phyloP scores from a whole-genome alignment of 768 basidiomycete genomes.

The Xerocomellus amylosporus region DNA sequence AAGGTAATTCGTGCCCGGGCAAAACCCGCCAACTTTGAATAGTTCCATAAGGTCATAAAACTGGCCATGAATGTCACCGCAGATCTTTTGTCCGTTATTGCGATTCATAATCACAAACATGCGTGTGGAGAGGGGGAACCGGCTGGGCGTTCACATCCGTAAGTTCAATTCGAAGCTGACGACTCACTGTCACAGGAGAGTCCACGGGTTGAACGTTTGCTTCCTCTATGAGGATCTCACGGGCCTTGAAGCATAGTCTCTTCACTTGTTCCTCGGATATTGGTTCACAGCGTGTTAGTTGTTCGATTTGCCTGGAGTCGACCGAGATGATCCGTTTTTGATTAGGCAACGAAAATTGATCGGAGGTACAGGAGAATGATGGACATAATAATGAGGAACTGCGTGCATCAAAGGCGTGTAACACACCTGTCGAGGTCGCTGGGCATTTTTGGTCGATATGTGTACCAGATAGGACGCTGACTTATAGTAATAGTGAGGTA shows the following conservation, averaged over 20 bases:
- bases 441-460: constrained; percentile 38
- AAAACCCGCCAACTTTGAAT: constrained; percentile 88
- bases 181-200: constrained; percentile 87
- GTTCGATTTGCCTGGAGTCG: constrained; percentile 81
- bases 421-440: constrained; percentile 59
- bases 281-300: constrained; percentile 88
- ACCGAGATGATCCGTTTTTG: constrained; percentile 14
- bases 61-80: constrained; percentile 96
- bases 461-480: constrained; percentile 29
- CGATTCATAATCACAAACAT: constrained; percentile 3
- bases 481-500: constrained; percentile 29
- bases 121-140: neutral
- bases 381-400: constrained; percentile 18
- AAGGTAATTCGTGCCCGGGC: constrained; percentile 91
- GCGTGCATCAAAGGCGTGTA: constrained; percentile 31
- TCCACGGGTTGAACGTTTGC: constrained; percentile 96
- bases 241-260: constrained; percentile 89
- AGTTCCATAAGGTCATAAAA: constrained; percentile 97
- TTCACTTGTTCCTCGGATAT: constrained; percentile 97
- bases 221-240: constrained; percentile 96
- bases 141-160: constrained; percentile 1
- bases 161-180: neutral
- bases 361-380: constrained; percentile 25
- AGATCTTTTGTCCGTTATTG: constrained; percentile 51
- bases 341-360: constrained; percentile 21